Conservation (phyloP, 345 rosid genomes). For the Isatis tinctoria region DNA sequence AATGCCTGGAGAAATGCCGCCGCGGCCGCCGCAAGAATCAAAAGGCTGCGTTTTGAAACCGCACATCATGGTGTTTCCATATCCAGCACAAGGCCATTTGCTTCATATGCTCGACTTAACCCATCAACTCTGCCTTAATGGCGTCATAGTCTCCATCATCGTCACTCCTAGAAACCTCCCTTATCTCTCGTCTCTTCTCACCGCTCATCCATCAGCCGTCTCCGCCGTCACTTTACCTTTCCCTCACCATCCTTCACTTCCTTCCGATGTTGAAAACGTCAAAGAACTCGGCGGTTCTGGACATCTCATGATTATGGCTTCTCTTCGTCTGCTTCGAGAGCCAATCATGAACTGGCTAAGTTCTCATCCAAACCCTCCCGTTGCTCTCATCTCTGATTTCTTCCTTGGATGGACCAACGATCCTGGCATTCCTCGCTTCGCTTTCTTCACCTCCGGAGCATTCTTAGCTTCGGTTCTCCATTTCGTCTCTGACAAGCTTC, state of each 20-base stretch:
- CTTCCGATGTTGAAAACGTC: constrained; percentile 24
- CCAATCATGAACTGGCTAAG: constrained; percentile 49
- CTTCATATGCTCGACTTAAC: constrained; percentile 28
- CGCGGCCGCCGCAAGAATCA: background rate
- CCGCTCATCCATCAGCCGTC: constrained; percentile 12
- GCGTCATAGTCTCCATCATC: constrained; percentile 42
- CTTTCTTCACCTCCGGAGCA: constrained; percentile 44
- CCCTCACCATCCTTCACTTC: constrained; percentile 13
- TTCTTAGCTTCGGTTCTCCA: constrained; percentile 29
- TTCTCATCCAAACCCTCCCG: constrained; percentile 56
- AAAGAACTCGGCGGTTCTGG: constrained; percentile 49
- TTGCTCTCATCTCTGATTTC: constrained; percentile 39
- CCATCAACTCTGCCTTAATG: constrained; percentile 44
- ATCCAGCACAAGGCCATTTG: constrained; percentile 72
- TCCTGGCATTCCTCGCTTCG: constrained; percentile 43
- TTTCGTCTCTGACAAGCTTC: constrained; percentile 27
- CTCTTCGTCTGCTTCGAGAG: constrained; percentile 33
- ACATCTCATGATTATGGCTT: constrained; percentile 35
- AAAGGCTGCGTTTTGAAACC: background rate
- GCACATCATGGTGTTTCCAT: constrained; percentile 58
- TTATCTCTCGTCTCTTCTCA: constrained; percentile 41
- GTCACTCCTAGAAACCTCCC: constrained; percentile 54
- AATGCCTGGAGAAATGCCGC: background rate
- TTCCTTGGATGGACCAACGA: constrained; percentile 61
- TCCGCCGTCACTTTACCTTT: constrained; percentile 14